Evolutionary conservation across 2,329 filamentous ascomycete genomes (phyloP).

Genomic region (Sclerotiophoma versabilis): DNA sequence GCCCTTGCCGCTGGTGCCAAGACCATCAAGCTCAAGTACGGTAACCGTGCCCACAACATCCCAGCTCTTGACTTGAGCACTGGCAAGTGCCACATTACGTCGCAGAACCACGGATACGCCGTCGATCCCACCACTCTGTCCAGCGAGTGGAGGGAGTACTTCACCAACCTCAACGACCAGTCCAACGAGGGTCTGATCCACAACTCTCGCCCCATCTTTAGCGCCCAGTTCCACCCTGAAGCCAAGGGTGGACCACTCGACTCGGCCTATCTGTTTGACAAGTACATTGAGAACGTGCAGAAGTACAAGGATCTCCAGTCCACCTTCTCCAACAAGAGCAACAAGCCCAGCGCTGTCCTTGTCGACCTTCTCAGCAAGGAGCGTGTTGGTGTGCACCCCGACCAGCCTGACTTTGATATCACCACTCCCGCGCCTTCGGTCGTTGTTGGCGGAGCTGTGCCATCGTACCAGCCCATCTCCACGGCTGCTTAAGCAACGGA

Average conservation of each 20-base stretch:
- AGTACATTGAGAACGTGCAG: slow-evolving; percentile 88
- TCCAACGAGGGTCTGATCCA: slow-evolving; percentile 98
- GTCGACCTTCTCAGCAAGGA: slow-evolving; percentile 93
- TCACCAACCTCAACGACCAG: slow-evolving; percentile 96
- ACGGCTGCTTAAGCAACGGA: slow-evolving; percentile 33
- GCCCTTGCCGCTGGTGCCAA: slow-evolving; percentile 86
- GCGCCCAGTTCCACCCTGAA: slow-evolving; percentile 98
- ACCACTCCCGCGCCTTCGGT: slow-evolving; percentile 39
- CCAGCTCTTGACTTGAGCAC: slow-evolving; percentile 93
- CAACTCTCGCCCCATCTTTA: slow-evolving; percentile 95
- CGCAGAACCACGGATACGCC: slow-evolving; percentile 97
- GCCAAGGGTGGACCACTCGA: slow-evolving; percentile 97
- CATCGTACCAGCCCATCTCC: slow-evolving; percentile 44
- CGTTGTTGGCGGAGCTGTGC: slow-evolving; percentile 37
- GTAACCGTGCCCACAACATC: slow-evolving; percentile 98
- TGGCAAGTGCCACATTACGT: slow-evolving; percentile 97
- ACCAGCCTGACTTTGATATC: slow-evolving; percentile 42
- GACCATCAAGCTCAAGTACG: slow-evolving; percentile 98
- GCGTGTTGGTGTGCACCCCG: slow-evolving; percentile 79
- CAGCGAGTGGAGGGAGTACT: slow-evolving; percentile 94
- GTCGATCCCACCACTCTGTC: slow-evolving; percentile 85
- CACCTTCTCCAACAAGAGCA: slow-evolving; percentile 78
- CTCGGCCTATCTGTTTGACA: slow-evolving; percentile 94
- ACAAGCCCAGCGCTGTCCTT: slow-evolving; percentile 84
- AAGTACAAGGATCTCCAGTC: slow-evolving; percentile 86